These are phyloP conservation scores for Vitis riparia DNA, from an alignment of 164 flowering plant species.

Conservation along the genomic window DNA sequence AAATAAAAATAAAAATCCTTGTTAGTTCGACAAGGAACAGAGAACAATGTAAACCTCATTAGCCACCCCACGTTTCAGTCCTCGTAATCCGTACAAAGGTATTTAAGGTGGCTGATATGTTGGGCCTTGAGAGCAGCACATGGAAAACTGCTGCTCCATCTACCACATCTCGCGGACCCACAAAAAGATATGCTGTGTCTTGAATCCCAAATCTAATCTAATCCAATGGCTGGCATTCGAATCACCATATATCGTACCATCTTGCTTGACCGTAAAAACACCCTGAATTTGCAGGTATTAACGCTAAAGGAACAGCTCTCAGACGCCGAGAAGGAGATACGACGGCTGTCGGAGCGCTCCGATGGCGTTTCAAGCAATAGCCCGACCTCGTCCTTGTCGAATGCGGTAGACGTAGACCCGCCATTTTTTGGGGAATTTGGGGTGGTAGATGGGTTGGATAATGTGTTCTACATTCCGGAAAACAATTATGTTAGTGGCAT, in stretches of 20 bases:
- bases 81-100: too few species aligned
- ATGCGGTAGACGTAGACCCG: conserved; percentile 32
- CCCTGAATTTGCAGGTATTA: conserved; percentile 36
- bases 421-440: conserved; percentile 43
- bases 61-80: too few species aligned
- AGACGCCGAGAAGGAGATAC: conserved; percentile 56
- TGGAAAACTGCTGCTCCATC: too few species aligned
- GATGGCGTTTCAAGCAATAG: conserved; percentile 49
- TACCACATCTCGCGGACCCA: too few species aligned
- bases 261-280: not conserved
- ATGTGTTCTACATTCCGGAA: conserved; percentile 31
- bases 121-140: too few species aligned
- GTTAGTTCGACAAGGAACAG: too few species aligned
- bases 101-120: too few species aligned
- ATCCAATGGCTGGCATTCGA: not conserved
- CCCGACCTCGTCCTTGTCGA: conserved; percentile 45
- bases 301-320: conserved; percentile 52
- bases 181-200: too few species aligned
- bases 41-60: too few species aligned
- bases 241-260: not conserved
- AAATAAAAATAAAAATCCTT: too few species aligned
- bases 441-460: conserved; percentile 34
- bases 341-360: conserved; percentile 28
- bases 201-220: too few species aligned
- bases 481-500: conserved; percentile 29